Conservation (phyloP, 2,329 filamentous ascomycete genomes). For the Ceratocystis variospora region DNA sequence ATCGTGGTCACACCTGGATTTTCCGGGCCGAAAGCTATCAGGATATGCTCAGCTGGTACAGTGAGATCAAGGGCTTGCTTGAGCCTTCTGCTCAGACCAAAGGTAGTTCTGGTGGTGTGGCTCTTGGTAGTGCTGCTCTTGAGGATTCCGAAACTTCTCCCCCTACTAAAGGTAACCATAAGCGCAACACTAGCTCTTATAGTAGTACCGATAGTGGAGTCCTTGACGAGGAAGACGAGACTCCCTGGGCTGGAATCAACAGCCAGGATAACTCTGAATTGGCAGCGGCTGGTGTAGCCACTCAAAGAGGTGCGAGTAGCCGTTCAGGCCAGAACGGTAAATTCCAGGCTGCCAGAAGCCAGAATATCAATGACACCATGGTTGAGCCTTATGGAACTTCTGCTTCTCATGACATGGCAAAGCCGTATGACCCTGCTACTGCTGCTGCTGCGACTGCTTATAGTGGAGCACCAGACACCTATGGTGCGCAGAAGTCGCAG, state of each 20-base stretch:
- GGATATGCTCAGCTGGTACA: slow-evolving; percentile 94
- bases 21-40: slow-evolving; percentile 65
- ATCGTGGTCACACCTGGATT: slow-evolving; percentile 64
- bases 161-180: neutral
- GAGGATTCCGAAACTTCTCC: neutral
- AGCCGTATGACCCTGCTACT: neutral
- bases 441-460: neutral
- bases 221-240: slow-evolving; percentile 54
- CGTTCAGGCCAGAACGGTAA: neutral
- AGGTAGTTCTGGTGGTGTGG: neutral
- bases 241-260: slow-evolving; percentile 10
- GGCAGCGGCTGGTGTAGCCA: neutral
- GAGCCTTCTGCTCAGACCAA: slow-evolving; percentile 31
- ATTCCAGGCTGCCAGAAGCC: neutral
- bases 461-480: neutral
- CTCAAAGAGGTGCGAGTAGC: neutral
- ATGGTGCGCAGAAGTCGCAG: neutral
- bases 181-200: slow-evolving; percentile 22
- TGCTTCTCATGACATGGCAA: neutral
- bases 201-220: slow-evolving; percentile 62
- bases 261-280: neutral
- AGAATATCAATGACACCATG: neutral
- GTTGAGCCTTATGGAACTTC: neutral
- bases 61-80: slow-evolving; percentile 79
- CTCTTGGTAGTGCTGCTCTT: neutral